Evolutionary conservation across 2,329 filamentous ascomycete genomes (phyloP), one percentile per base, ranked within the genome.

Genomic region (Sporothrix luriei): DNA sequence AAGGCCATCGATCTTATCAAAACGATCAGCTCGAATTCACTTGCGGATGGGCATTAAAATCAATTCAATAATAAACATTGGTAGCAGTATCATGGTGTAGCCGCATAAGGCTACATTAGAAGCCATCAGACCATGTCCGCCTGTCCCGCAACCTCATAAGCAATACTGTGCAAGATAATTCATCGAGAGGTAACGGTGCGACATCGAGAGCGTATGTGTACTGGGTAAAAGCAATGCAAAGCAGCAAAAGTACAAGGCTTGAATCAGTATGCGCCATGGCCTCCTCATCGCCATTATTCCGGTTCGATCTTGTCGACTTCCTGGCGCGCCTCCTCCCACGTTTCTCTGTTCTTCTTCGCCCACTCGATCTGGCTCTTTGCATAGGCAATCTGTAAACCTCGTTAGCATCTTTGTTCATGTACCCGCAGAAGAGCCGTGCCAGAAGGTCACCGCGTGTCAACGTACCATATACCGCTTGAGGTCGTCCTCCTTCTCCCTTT

Each of bases 401-500:
- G 73, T 77, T 73, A 78, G 76, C 66, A 33, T 43, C 38, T 43
- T 16, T 49, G 16, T 6, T 11, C 9, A 7, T 29, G 24, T 49
- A 13, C 16, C 6, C n/a, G 5, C 2, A 4, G 40, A 4, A 43
- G 40, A 16, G 40, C 40, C 4, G 40, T n/a, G 24, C 57, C 21
- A 19, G 21, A 1, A 62, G 48, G n/a, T n/a, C 59, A 48, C 14
- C 3, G 2, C 4, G 26, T 52, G 10, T 43, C 13, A 38, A 81
- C 91, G 82, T 82, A 97, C 95, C 95, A 99, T 99, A 78, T 98
- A 98, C 73, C 92, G 88, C 77, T 89, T 90, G 76, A 99, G 79
- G 78, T 99, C 95, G 66, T 94, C 93, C 80, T 99, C 96, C 80
- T 99, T 99, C 80, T 98, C 94, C 71, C 84, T 84, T 80, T 99